Evolutionary conservation across 2,329 filamentous ascomycete species (phyloP).

Genomic region (Diaporthe sp.): DNA sequence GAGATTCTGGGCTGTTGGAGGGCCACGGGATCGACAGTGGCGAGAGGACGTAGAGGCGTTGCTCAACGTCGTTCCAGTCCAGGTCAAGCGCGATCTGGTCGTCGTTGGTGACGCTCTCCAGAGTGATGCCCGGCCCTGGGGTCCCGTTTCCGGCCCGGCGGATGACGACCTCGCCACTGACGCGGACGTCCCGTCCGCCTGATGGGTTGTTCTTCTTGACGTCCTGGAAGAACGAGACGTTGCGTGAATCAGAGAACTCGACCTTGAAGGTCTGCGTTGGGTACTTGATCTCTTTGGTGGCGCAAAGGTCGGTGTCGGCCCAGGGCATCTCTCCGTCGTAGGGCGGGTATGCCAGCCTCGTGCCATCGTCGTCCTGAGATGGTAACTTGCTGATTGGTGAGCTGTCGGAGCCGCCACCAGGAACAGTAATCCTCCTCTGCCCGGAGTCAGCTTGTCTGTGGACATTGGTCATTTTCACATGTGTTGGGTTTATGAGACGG

Average conservation of each 20-base stretch:
- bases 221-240: constrained; percentile 57
- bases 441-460: constrained; percentile 30
- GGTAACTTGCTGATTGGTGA: constrained; percentile 33
- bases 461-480: not conserved
- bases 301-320: constrained; percentile 39
- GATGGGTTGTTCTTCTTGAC: constrained; percentile 42
- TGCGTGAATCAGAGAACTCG: constrained; percentile 51
- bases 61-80: constrained; percentile 49
- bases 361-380: constrained; percentile 40
- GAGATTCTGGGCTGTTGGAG: constrained; percentile 39
- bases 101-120: constrained; percentile 62
- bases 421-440: constrained; percentile 26
- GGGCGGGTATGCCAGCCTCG: constrained; percentile 45
- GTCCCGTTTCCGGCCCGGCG: constrained; percentile 51
- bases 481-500: not conserved
- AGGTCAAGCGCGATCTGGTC: constrained; percentile 52
- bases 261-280: constrained; percentile 48
- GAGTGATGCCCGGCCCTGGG: constrained; percentile 53
- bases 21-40: constrained; percentile 49
- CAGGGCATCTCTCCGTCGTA: constrained; percentile 44
- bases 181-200: constrained; percentile 49
- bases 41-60: constrained; percentile 55
- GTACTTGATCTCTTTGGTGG: constrained; percentile 45
- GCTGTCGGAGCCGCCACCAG: constrained; percentile 21
- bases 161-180: constrained; percentile 61